Base-by-base conservation (phyloP, 192 early-diverging fungal genomes). In the Coemansia sp. region DNA sequence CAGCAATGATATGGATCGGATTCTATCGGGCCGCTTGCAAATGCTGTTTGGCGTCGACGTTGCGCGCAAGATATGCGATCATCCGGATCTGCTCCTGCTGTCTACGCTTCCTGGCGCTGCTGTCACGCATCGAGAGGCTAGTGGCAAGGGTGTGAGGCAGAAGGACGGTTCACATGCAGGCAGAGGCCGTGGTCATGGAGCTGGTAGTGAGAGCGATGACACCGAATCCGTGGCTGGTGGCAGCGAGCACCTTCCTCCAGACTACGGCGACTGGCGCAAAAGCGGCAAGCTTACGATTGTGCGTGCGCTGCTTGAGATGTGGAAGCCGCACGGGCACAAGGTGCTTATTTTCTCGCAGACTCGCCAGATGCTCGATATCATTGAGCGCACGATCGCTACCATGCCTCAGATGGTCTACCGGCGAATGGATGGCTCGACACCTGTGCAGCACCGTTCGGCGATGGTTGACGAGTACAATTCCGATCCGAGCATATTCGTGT, bases 381-480 rank as follows among this genome's bases (percentile, higher is more conserved):
- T 99, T 9, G 91, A 99, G 77, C 79, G 77, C 37, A 89, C 95
- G 76, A 67, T 96, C 3, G 23, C 26, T 3, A 40, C 42, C 13
- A 64, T 69, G 35, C 63, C 85, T 6, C 84, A 73, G 0, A 89
- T 90, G 62, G 60, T 62, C 5, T 98, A 92, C 70, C 78, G 86
- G 9, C 89, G 93, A n/a, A 97, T 99, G 95, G 97, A 99, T 77
- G 97, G 97, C 6, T 86, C 86, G 18, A 99, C 97, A 5, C 89
- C 95, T 3, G 89, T 99, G n/a, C 85, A 91, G 63, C 79, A 85
- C n/a, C 88, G 95, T 31, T 88, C 91, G 46, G 75, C 77, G 3
- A 78, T 98, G 67, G 92, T 99, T 3, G 93, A 99, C 75, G 86
- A 90, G 66, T 99, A 90, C 83, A 99, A 93, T 71, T 66, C 65